Base-by-base conservation (phyloP, 164 flowering plant genomes). In the Berberis vulgaris region DNA sequence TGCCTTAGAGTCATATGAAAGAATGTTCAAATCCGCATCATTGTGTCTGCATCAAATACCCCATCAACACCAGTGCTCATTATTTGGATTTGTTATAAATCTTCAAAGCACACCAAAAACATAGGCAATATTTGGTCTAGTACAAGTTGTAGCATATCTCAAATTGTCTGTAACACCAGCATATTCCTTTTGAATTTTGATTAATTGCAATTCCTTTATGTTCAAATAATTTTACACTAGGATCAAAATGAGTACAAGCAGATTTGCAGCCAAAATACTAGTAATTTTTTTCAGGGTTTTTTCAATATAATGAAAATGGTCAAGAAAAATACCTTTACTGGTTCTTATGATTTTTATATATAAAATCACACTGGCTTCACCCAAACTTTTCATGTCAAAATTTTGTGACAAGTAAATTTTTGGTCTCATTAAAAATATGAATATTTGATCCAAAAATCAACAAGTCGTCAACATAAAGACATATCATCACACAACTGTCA, bases 21-120 rank as follows among this genome's bases (percentile, higher is more conserved):
- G 61, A 42, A 47, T 57, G 47, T 65, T 57, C 55, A 61, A 65
- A 57, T 65, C 39, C 1, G 40, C 54, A 49, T 65, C 46, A 26
- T 26, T 26, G 26, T 26, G n/a, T 53, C 12, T 4, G 8, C 12
- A 7, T 53, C 12, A 53, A n/a, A 10, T 53, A 5, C 11, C 11
- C 12, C 55, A 53, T 53, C 0, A 53, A 10, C 3, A 5, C 4
- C 6, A 26, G 26, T 26, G 26, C 26, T 26, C 26, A 26, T 26
- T 26, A 26, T 26, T 26, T 26, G 26, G 26, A 53, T 53, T 53
- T 7, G 55, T n/a, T 7, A 10, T 53, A 53, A 5, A 53, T 53
- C 55, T 53, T 7, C 55, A 8, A 53, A 53, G 55, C 12, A 53
- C 5, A 5, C 49, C 0, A 5, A 46, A 5, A 5, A 8, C 49